Base-by-base conservation (phyloP, 257 asterid genomes). In the Plantago major region DNA sequence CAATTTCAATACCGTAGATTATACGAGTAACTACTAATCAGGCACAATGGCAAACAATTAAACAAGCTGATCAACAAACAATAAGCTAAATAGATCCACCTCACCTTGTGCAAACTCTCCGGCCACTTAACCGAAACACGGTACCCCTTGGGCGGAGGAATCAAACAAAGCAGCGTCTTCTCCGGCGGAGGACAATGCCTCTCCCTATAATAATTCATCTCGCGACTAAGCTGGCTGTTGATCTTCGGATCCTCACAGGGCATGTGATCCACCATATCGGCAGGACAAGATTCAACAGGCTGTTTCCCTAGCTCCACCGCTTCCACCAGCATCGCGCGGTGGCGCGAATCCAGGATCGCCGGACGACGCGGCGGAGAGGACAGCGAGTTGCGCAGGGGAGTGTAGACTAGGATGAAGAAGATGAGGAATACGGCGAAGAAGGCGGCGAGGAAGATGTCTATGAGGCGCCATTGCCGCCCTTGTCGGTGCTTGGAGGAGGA, bases 231-330 rank as follows among this genome's bases (percentile, higher is more conserved):
- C 76, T 83, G 96, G 54, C 97, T 85, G 56, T 85, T 93, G 14
- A 84, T 81, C 48, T 74, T 79, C 12, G 99, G 99, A 78, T 89
- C 99, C 73, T 93, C 97, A 64, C 99, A 93, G 0, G 99, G 99
- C 96, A 93, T 87, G 74, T 87, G 95, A 65, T 85, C 97, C 76
- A 89, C 92, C 84, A 71, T 79, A 1, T 85, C 92, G 9, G 81
- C 82, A 11, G 94, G 77, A 51, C 97, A 93, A 42, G 79, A 56
- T 37, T 83, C 95, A 45, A 89, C 69, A 44, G 60, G 56, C 61
- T 68, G 74, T 4, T 72, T 75, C 42, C 89, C 82, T 9, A 78
- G 62, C 43, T 82, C 82, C 48, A 74, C 71, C n/a, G 66, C 64
- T 18, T 48, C 68, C 57, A 70, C 72, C 1, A 75, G 55, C n/a